Percentiles rank a stretch among this genome's conserved stretches.
phyloP scores from a whole-genome alignment of 139 green algal genomes.

The Volvox africanus region DNA sequence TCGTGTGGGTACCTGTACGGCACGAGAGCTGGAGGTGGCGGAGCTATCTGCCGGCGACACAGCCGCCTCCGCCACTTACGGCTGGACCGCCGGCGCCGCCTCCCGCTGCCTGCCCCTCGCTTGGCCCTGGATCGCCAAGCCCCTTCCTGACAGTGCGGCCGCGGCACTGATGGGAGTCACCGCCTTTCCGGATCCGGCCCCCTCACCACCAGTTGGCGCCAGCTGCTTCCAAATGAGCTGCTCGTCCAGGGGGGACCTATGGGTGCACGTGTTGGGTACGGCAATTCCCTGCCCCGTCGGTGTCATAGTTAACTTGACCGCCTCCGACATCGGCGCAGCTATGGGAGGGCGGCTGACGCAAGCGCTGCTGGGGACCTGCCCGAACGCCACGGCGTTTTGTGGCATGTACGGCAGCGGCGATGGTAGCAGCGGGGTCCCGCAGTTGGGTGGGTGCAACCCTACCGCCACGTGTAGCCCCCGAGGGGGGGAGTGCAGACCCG shows the following conservation, averaged over 20 bases:
- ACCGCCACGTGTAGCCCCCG: not conserved
- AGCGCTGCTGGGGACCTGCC: conserved; percentile 25
- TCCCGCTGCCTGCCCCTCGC: conserved; percentile 4
- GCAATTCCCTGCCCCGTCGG: conserved; percentile 12
- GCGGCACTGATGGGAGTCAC: not conserved
- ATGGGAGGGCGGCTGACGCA: not conserved
- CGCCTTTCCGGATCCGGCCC: not conserved
- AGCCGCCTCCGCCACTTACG: not conserved
- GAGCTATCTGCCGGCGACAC: not conserved
- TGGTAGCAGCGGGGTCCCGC: not conserved
- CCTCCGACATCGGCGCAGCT: not conserved
- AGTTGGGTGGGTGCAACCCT: not conserved
- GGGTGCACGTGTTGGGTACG: not conserved
- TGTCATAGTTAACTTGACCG: not conserved
- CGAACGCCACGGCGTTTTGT: not conserved
- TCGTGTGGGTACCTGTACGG: not conserved
- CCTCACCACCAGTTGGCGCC: not conserved
- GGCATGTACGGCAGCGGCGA: not conserved
- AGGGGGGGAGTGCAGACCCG: conserved; percentile 10
- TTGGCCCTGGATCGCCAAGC: not conserved
- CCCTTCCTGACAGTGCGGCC: not conserved
- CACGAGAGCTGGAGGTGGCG: not conserved
- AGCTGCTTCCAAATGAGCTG: not conserved
- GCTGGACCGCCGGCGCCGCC: not conserved
- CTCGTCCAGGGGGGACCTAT: not conserved